Evolutionary conservation across 176 grass and related monocot genomes (phyloP), one percentile per base, ranked within the genome.

Genomic region (Luzula sylvatica): DNA sequence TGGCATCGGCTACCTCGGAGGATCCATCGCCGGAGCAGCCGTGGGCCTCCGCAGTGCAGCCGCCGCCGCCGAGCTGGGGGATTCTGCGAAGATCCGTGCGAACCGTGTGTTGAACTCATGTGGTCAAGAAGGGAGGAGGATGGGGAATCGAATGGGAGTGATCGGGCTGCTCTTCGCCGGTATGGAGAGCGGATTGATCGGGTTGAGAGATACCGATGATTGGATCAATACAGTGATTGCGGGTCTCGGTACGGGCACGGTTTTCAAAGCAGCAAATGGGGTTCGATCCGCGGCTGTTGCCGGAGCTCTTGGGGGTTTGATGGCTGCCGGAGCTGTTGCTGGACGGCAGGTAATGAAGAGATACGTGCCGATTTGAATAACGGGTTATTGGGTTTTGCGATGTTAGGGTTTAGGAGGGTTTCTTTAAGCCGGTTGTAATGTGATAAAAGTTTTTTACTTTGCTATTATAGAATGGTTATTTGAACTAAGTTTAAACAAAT

Each of bases 171-270:
- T 87, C 42, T 94, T 82, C 74, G 70, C 56, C 1, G 73, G 66
- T 17, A 39, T 78, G 38, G 79, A 88, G 79, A 75, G 76, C 35
- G 66, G 61, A 61, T 68, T 75, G 43, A 65, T 65, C 4, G 65
- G n/a, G 7, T 1, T 63, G 24, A 86, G 76, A 57, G 88, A 68
- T 68, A 45, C 55, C 1, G 79, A 84, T 15, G 83, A 78, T 59
- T 87, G 79, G 83, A n/a, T 70, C 63, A 95, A 87, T 72, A 78
- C 63, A 43, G 66, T 95, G 14, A 78, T 65, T 25, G 83, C 72
- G 0, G 88, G 88, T 51, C 15, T 94, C 0, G 75, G 83, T 1
- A 64, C 79, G 0, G 88, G 83, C 2, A 26, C 65, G 28, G 59
- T 87, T 27, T 83, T 68, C 65, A 59, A 74, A 7, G 65, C 75